A percentile compares a stretch with the other conserved stretches of the same genome.
These are phyloP conservation scores for Carallia brachiata DNA, from an alignment of 345 rosid genomes.

Conservation along the genomic window DNA sequence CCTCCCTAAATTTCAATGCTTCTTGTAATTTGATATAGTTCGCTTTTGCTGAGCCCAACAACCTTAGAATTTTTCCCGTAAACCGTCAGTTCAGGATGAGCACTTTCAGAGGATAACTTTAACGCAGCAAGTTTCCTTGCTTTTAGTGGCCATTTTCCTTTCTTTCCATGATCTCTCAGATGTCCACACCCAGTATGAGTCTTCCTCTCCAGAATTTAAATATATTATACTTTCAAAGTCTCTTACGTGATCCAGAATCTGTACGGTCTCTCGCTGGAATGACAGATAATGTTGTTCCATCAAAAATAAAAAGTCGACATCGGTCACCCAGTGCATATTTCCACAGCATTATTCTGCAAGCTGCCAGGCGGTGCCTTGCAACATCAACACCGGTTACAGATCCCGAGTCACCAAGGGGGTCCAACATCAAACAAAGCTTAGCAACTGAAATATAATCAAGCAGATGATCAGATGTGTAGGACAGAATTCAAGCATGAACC, in stretches of 20 bases:
- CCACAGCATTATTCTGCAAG: conserved; percentile 83
- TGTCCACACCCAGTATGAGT: conserved; percentile 64
- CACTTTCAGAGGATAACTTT: conserved; percentile 27
- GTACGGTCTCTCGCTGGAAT: conserved; percentile 40
- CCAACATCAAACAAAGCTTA: conserved; percentile 84
- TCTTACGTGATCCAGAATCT: conserved; percentile 38
- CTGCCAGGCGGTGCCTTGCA: conserved; percentile 81
- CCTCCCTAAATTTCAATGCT: conserved; percentile 26
- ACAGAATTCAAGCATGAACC: background rate
- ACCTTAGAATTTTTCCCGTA: conserved; percentile 77
- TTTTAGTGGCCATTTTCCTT: conserved; percentile 63
- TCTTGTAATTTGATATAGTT: conserved; percentile 42
- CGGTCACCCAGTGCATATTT: conserved; percentile 70
- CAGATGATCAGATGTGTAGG: background rate
- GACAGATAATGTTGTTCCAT: conserved; percentile 72
- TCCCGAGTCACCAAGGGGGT: conserved; percentile 72
- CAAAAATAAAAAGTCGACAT: conserved; percentile 81
- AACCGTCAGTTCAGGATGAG: conserved; percentile 63
- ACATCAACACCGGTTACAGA: conserved; percentile 89
- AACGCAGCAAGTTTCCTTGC: conserved; percentile 33
- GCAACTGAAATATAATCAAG: conserved; percentile 58
- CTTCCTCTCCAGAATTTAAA: conserved; percentile 14
- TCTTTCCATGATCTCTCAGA: conserved; percentile 84
- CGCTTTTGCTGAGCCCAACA: conserved; percentile 54
- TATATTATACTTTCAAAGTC: conserved; percentile 4